Evolutionary conservation across 352 stramenopile genomes (phyloP).

Genomic region (Thalassiosira hispida): DNA sequence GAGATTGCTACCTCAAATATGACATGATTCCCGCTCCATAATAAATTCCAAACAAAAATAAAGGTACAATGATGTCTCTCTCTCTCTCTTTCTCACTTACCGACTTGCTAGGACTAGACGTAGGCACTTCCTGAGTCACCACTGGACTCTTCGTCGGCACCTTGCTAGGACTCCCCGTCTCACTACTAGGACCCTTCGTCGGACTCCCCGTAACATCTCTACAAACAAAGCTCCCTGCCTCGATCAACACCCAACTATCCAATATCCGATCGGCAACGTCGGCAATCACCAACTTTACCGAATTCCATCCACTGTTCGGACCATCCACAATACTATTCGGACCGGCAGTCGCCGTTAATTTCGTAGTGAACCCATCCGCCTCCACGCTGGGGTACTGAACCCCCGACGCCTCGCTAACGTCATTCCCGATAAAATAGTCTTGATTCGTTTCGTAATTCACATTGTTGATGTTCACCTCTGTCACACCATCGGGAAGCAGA

Average conservation of each 20-base stretch:
- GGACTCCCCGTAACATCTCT: not conserved
- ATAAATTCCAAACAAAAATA: too few species aligned
- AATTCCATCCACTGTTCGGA: too few species aligned
- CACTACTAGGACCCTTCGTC: too few species aligned
- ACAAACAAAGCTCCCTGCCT: conserved; percentile 19
- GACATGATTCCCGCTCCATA: too few species aligned
- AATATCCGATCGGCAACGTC: conserved; percentile 26
- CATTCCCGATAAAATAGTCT: not conserved
- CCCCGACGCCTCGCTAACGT: not conserved
- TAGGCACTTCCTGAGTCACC: too few species aligned
- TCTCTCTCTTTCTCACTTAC: too few species aligned
- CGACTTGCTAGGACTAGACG: too few species aligned
- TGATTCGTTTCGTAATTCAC: conserved; percentile 32
- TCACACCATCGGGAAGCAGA: conserved; percentile 15
- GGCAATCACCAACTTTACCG: conserved; percentile 26
- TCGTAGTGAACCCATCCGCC: conserved; percentile 33
- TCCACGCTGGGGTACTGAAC: conserved; percentile 18
- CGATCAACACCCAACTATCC: conserved; percentile 29
- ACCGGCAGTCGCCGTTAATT: not conserved
- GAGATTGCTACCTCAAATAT: too few species aligned
- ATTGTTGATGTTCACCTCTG: conserved; percentile 36
- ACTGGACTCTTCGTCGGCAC: too few species aligned
- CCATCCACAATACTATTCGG: not conserved
- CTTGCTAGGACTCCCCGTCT: too few species aligned
- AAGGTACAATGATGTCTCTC: too few species aligned